Conservation (phyloP, 345 rosid species). For the Aegle marmelos region DNA sequence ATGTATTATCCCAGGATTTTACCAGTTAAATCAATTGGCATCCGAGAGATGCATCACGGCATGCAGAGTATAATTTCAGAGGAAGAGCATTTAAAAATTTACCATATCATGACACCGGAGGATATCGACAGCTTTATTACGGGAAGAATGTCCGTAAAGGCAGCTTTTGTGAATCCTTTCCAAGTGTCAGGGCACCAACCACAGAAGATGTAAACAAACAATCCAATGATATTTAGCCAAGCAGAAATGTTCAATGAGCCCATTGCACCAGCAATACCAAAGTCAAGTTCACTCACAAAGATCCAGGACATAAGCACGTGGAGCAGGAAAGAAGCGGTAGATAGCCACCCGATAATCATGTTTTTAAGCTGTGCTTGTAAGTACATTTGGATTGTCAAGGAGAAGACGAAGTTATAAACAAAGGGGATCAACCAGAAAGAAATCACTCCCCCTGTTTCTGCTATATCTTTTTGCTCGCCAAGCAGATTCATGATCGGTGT, state of each 20-base stretch:
- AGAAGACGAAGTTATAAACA: conserved; percentile 32
- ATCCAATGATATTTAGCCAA: conserved; percentile 42
- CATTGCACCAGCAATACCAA: conserved; percentile 55
- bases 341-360: conserved; percentile 39
- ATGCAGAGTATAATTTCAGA: too few relatives aligned
- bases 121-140: conserved; percentile 11
- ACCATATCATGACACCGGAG: conserved; percentile 13
- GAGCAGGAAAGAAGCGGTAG: conserved; percentile 24
- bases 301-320: conserved; percentile 41
- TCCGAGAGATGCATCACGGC: not conserved
- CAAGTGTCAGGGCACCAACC: conserved; percentile 1
- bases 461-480: conserved; percentile 38
- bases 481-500: conserved; percentile 39
- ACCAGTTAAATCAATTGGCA: not conserved
- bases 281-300: conserved; percentile 32
- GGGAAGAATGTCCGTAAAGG: not conserved
- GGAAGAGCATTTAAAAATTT: not conserved
- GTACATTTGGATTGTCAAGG: conserved; percentile 50
- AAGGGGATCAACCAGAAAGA: conserved; percentile 55
- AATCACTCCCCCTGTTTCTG: conserved; percentile 37
- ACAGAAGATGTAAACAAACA: conserved; percentile 32
- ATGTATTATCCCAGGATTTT: not conserved
- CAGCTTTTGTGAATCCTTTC: not conserved
- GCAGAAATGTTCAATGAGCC: conserved; percentile 38
- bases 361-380: conserved; percentile 58